Evolutionary conservation across 1,284 basidiomycete species (phyloP).

Genomic region (Marasmius tenuissimus): DNA sequence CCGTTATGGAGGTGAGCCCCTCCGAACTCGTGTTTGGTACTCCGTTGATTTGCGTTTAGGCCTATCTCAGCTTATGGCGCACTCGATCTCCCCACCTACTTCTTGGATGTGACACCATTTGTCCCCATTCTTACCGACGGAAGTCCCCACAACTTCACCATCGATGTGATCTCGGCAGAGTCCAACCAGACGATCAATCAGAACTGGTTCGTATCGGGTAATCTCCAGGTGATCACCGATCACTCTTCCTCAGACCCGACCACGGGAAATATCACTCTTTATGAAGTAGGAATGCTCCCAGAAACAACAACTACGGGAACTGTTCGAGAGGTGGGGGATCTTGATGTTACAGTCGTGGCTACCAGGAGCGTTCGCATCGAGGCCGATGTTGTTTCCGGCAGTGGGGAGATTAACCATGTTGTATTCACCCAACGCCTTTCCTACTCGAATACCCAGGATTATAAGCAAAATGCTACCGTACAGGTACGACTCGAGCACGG

Average conservation of each 20-base stretch:
- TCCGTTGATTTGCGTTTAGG: conserved; percentile 29
- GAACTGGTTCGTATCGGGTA: conserved; percentile 79
- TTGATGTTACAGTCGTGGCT: conserved; percentile 50
- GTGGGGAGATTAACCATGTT: conserved; percentile 44
- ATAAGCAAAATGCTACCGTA: conserved; percentile 34
- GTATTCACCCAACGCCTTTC: conserved; percentile 45
- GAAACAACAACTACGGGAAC: conserved; percentile 46
- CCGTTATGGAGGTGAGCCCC: conserved; percentile 62
- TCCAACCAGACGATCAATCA: conserved; percentile 60
- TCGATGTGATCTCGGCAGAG: conserved; percentile 76
- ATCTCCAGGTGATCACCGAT: conserved; percentile 69
- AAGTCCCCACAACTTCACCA: conserved; percentile 61
- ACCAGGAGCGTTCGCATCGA: conserved; percentile 46
- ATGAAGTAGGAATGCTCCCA: conserved; percentile 59
- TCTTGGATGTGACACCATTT: conserved; percentile 79
- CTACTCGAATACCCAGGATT: conserved; percentile 52
- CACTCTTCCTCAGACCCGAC: conserved; percentile 55
- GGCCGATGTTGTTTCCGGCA: conserved; percentile 46
- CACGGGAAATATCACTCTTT: conserved; percentile 62
- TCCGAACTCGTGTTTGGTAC: too few relatives aligned
- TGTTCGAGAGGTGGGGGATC: conserved; percentile 38
- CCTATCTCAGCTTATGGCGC: conserved; percentile 81
- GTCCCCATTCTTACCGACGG: conserved; percentile 71
- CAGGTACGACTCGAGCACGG: conserved; percentile 35
- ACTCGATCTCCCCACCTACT: conserved; percentile 77